Evolutionary conservation across 192 early-diverging fungal species (phyloP), one percentile per base, ranked within the genome.

Genomic region (Entomortierella parvispora): DNA sequence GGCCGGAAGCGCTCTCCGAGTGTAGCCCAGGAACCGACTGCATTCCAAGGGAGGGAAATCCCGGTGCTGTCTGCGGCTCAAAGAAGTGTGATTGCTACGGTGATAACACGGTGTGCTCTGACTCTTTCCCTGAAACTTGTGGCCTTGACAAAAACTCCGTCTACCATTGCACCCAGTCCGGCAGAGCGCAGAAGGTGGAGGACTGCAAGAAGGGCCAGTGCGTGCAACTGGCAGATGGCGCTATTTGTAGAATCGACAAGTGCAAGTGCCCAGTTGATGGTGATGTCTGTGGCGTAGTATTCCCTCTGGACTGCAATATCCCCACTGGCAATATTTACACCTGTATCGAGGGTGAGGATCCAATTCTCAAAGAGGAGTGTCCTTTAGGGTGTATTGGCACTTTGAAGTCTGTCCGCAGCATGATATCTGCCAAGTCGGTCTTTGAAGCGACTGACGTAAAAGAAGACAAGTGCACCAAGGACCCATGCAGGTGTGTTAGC

Each of bases 131-230:
- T 31, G 58, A 46, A 10, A 10, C 14, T 4, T 59, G 58, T 17
- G 44, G 44, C 22, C 14, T 47, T 18, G 43, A 46, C 44, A 26
- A 44, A 25, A 47, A 59, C 23, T 46, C 58, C 4, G 29, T 59
- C 44, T 59, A 59, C 58, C 37, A 59, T 17, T 59, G 58, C 44
- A 59, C 58, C 26, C 11, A 4, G 18, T 14, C 20, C 29, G 58
- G 58, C 23, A 46, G 42, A 22, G 47, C 47, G 5, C 4, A 49
- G 18, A 17, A 20, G 47, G 47, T 49, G 5, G 4, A 49, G 47
- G 22, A 49, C 18, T 49, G 47, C 22, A 18, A 49, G 15, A 23
- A 23, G 18, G 5, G 18, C 18, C 15, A 49, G 9, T 49, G 47
- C n/a, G 47, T 49, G 9, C 18, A 20, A 17, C 47, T 17, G 22